These are phyloP conservation scores for Dipteronia sinensis DNA, from an alignment of 345 rosid genomes.

Conservation along the genomic window DNA sequence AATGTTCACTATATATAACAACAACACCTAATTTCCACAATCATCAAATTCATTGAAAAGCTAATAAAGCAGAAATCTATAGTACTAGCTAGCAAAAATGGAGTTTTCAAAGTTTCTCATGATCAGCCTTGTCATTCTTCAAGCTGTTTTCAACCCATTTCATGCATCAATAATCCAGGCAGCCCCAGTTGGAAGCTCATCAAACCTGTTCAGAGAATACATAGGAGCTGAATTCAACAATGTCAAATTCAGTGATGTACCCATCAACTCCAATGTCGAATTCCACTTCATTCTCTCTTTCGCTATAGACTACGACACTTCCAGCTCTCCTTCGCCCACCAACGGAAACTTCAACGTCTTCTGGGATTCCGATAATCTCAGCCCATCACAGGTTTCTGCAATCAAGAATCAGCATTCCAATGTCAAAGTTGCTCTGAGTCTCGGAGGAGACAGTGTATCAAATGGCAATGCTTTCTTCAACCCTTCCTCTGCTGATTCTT, in stretches of 20 bases:
- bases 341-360: conserved; percentile 40
- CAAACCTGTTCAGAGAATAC: conserved; percentile 46
- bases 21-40: background rate
- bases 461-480: conserved; percentile 23
- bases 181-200: conserved; percentile 23
- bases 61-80: background rate
- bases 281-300: conserved; percentile 49
- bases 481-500: conserved; percentile 37
- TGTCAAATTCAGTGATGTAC: conserved; percentile 38
- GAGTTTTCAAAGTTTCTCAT: conserved; percentile 14
- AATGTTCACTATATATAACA: conserved; percentile 1
- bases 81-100: conserved; percentile 3
- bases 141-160: conserved; percentile 8
- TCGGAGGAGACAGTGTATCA: conserved; percentile 37
- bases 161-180: background rate
- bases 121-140: conserved; percentile 23
- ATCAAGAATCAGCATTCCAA: conserved; percentile 32
- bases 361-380: conserved; percentile 39
- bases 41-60: background rate
- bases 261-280: conserved; percentile 34
- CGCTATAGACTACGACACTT: conserved; percentile 39
- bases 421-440: conserved; percentile 43
- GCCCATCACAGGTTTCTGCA: conserved; percentile 38
- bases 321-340: conserved; percentile 36
- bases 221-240: conserved; percentile 38